Conservation (phyloP, 176 grass and related monocot species). For the Oryza australiensis region DNA sequence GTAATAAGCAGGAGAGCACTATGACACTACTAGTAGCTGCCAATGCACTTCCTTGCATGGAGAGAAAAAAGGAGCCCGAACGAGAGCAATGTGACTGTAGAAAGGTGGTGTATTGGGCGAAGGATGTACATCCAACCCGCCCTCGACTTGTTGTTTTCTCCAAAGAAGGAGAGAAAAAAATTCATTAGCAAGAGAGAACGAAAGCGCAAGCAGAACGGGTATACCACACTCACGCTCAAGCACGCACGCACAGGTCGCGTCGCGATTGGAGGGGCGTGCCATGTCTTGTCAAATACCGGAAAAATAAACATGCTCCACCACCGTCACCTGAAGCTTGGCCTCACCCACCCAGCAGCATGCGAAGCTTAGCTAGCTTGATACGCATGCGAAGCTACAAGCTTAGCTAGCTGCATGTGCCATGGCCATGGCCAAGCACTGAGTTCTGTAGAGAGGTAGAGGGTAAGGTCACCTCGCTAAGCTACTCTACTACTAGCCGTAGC, state of each 20-base stretch:
- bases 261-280: not conserved
- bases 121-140: not conserved
- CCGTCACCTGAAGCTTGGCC: not conserved
- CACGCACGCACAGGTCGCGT: not conserved
- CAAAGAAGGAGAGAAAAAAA: not conserved
- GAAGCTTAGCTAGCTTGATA: not conserved
- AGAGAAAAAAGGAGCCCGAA: not conserved
- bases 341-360: not conserved
- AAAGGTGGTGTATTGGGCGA: conserved; percentile 20
- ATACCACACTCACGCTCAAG: no score
- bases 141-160: conserved; percentile 34
- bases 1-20: not conserved
- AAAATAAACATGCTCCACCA: not conserved
- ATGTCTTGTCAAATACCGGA: not conserved
- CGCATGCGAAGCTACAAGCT: not conserved
- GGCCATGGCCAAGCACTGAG: not conserved
- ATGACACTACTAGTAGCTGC: not conserved
- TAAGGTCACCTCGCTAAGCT: not conserved
- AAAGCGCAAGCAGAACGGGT: not conserved
- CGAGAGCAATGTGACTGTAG: conserved; percentile 8
- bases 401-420: not conserved
- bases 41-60: not conserved
- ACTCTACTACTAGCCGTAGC: not conserved
- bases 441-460: not conserved
- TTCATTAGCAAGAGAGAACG: not conserved